Evolutionary conservation across 2,329 filamentous ascomycete genomes (phyloP).

Genomic region (Fonsecaea multimorphosa): DNA sequence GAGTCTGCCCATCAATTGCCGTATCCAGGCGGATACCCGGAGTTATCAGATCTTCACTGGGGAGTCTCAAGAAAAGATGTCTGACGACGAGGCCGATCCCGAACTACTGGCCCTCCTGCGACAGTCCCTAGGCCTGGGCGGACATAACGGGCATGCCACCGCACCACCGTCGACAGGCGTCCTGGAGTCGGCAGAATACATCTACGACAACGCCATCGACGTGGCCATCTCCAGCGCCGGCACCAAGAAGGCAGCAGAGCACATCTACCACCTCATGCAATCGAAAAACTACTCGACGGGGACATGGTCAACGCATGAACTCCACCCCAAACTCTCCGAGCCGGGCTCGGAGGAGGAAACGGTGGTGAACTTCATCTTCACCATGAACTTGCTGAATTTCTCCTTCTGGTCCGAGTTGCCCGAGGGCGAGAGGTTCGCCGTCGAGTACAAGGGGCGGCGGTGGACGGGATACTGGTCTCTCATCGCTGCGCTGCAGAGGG

Average conservation of each 20-base stretch:
- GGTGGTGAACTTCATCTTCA: slow-evolving; percentile 90
- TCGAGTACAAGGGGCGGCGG: slow-evolving; percentile 77
- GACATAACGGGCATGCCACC: slow-evolving; percentile 45
- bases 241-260: slow-evolving; percentile 80
- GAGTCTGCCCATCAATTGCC: not conserved
- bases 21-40: not conserved
- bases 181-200: slow-evolving; percentile 78
- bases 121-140: slow-evolving; percentile 70
- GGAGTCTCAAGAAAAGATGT: slow-evolving; percentile 64
- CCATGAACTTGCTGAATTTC: slow-evolving; percentile 96
- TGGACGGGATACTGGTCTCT: slow-evolving; percentile 98
- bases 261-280: slow-evolving; percentile 82
- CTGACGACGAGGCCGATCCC: slow-evolving; percentile 87
- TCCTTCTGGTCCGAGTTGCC: slow-evolving; percentile 86
- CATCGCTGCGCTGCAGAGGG: slow-evolving; percentile 83
- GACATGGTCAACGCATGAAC: slow-evolving; percentile 84
- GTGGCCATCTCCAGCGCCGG: slow-evolving; percentile 84
- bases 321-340: slow-evolving; percentile 80
- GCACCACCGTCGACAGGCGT: slow-evolving; percentile 78
- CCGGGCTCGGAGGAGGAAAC: slow-evolving; percentile 77
- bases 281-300: slow-evolving; percentile 81
- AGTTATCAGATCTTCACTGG: not conserved
- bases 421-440: slow-evolving; percentile 75
- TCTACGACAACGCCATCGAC: slow-evolving; percentile 92
- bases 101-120: slow-evolving; percentile 87